These are phyloP conservation scores for Starmera dryadoides DNA, from an alignment of 805 yeast genomes.

Conservation along the genomic window DNA sequence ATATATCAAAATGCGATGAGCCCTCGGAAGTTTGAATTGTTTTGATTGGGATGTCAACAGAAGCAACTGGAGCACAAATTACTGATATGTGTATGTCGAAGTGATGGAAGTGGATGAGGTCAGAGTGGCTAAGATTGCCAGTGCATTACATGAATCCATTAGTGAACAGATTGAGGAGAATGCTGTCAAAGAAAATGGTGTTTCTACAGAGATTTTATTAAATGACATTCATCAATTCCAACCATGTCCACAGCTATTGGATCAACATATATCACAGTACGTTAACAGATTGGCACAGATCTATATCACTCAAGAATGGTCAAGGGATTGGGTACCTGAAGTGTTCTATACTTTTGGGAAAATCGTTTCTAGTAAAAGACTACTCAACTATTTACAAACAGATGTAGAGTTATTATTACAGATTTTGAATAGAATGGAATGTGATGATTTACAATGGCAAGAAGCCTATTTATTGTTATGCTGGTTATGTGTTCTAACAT, in stretches of 20 bases:
- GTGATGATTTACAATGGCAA: conserved; percentile 31
- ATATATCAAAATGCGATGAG: neutral
- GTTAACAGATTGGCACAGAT: conserved; percentile 22
- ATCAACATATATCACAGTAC: conserved; percentile 28
- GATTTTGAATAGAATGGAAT: conserved; percentile 22
- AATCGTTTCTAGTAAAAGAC: conserved; percentile 56
- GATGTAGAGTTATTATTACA: conserved; percentile 43
- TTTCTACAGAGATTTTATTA: conserved; percentile 6
- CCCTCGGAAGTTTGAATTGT: neutral
- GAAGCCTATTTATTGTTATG: conserved; percentile 43
- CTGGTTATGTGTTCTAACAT: conserved; percentile 65
- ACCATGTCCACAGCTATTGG: conserved; percentile 45
- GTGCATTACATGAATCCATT: conserved; percentile 13
- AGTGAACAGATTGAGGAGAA: conserved; percentile 4
- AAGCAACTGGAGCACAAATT: too few species aligned
- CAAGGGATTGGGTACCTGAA: conserved; percentile 10
- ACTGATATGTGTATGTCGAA: neutral
- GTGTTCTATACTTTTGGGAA: conserved; percentile 57
- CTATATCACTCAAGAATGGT: conserved; percentile 16
- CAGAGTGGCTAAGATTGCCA: conserved; percentile 21
- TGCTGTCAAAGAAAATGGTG: neutral
- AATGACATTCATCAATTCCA: conserved; percentile 41
- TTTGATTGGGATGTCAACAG: too few species aligned
- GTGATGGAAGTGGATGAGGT: conserved; percentile 26
- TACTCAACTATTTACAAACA: conserved; percentile 52